Base-by-base conservation (phyloP, 768 basidiomycete genomes). In the Mycena galopus region DNA sequence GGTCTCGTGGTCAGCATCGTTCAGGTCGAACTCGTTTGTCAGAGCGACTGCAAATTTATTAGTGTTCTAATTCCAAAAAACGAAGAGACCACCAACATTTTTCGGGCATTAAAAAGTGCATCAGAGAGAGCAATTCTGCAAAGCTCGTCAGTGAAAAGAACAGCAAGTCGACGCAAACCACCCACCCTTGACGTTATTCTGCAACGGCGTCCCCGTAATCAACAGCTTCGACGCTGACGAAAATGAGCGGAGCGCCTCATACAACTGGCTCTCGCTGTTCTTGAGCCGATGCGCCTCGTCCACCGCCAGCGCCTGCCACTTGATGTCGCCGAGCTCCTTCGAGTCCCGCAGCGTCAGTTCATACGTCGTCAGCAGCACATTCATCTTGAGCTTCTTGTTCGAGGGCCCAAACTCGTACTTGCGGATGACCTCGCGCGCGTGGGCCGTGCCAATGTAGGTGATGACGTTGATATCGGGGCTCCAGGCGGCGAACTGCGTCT, bases 21-120 rank as follows among this genome's bases (percentile, higher is more conserved):
- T 93, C 62, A 99, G 86, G 82, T 99, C 98, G 75, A 99, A 99
- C 79, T 99, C 97, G 82, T 95, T 96, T 14, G 94, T 93, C 32
- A 99, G 87, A 37, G 94, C 92, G 82, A 98, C 95, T 97, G 75
- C 47, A 74, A 25, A 21, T 21, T 39, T 37, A 39, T 47, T 30
- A 56, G 17, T 16, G 21, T 47, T 56, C 33, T n/a, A n/a, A n/a
- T 7, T n/a, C 7, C 32, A 37, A 42, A 61, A 39, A 25, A 63
- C 65, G 44, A 56, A 60, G 21, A n/a, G 27, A 6, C 37, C 0
- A 79, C 93, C 81, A 75, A 95, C 96, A 99, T 85, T 95, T 96
- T 78, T 99, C 97, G 10, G 98, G 98, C 95, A 98, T 98, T 75
- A 99, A 86, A 88, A 99, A 99, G 81, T 99, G 98, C 97, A 99